A percentile compares a stretch with the other conserved stretches of the same genome.
Conservation (phyloP, 768 basidiomycete genomes). For the Cytidiella melzeri region DNA sequence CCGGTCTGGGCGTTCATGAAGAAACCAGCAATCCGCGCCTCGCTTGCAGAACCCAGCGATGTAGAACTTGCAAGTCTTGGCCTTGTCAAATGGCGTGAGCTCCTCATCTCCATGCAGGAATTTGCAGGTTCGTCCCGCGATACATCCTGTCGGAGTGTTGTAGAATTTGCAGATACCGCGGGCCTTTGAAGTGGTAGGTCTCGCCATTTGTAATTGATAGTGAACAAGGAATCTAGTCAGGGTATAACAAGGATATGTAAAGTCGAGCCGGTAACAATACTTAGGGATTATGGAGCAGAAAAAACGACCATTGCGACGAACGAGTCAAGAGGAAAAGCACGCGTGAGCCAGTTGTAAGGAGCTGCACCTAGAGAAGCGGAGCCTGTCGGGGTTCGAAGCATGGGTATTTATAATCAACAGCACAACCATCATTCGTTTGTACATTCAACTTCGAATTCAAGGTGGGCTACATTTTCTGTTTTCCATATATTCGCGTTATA, state of each 20-base stretch:
- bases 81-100: slow-evolving; percentile 64
- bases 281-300: background rate
- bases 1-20: slow-evolving; percentile 37
- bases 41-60: slow-evolving; percentile 63
- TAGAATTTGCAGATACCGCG: slow-evolving; percentile 72
- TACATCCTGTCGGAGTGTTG: slow-evolving; percentile 58
- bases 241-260: background rate
- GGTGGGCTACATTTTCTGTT: too few species aligned
- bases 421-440: too few species aligned
- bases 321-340: too few species aligned
- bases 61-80: slow-evolving; percentile 65
- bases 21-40: slow-evolving; percentile 73
- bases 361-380: too few species aligned
- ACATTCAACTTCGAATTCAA: too few species aligned
- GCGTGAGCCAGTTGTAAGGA: too few species aligned
- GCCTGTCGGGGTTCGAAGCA: too few species aligned
- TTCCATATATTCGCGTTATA: too few species aligned
- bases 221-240: background rate
- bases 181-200: slow-evolving; percentile 64
- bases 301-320: background rate
- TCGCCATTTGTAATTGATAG: slow-evolving; percentile 19
- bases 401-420: too few species aligned
- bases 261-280: background rate
- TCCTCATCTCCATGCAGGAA: slow-evolving; percentile 59
- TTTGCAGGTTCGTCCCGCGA: slow-evolving; percentile 63